These are phyloP conservation scores for Neostapfia colusana DNA, from an alignment of 176 grass and related monocot species.

Conservation along the genomic window DNA sequence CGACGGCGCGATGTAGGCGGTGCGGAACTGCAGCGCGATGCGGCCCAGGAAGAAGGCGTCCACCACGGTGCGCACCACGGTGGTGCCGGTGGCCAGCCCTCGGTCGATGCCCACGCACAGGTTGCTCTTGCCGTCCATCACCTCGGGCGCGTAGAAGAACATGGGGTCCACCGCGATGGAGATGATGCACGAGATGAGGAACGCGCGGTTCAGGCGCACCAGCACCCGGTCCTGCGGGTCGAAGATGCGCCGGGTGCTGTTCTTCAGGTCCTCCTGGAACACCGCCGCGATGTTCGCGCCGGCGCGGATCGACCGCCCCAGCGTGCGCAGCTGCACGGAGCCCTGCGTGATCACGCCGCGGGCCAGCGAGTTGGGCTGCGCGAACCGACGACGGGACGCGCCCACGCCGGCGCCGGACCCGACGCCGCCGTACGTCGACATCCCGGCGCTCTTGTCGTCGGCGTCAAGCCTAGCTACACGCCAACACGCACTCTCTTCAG, in stretches of 20 bases:
- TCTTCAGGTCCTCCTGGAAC: slow-evolving; percentile 89
- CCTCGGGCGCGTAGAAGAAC: slow-evolving; percentile 70
- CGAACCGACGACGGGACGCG: slow-evolving; percentile 44
- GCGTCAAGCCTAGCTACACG: slow-evolving; percentile 54
- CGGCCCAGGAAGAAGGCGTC: slow-evolving; percentile 76
- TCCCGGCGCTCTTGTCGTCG: slow-evolving; percentile 30
- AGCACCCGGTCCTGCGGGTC: slow-evolving; percentile 82
- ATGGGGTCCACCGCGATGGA: slow-evolving; percentile 80
- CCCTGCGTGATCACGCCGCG: slow-evolving; percentile 56
- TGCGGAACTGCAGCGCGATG: slow-evolving; percentile 89
- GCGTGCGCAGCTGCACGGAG: slow-evolving; percentile 62
- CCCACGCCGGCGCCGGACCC: slow-evolving; percentile 22
- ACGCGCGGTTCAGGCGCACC: slow-evolving; percentile 62
- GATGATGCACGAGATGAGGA: slow-evolving; percentile 71
- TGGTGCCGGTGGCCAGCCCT: slow-evolving; percentile 42
- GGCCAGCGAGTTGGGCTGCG: slow-evolving; percentile 45
- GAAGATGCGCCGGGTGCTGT: slow-evolving; percentile 65
- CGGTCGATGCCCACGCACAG: slow-evolving; percentile 71
- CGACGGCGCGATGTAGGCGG: slow-evolving; percentile 81
- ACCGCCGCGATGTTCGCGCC: slow-evolving; percentile 76
- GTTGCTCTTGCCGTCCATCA: slow-evolving; percentile 34
- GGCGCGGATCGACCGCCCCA: slow-evolving; percentile 70
- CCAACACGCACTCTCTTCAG: not conserved
- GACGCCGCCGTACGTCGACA: slow-evolving; percentile 48
- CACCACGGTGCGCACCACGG: slow-evolving; percentile 59